Percentiles rank a stretch among this genome's conserved stretches.
Evolutionary conservation across 345 rosid species (phyloP).

Genomic region (Erucastrum elatum): DNA sequence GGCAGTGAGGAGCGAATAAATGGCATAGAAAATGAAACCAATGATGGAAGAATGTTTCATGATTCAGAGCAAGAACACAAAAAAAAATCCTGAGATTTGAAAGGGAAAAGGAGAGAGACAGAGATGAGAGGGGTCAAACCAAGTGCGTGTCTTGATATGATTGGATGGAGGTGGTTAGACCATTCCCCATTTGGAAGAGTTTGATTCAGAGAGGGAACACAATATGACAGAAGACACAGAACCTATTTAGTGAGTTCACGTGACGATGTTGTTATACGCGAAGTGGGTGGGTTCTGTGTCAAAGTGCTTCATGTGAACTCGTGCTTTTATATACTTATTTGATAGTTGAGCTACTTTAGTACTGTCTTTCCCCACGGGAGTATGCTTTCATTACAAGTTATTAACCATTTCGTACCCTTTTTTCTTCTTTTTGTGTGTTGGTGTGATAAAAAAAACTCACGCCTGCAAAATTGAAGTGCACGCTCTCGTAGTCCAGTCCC

Average conservation of each 20-base stretch:
- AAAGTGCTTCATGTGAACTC: conserved; percentile 1
- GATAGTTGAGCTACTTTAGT: not conserved
- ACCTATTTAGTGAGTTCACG: conserved; percentile 35
- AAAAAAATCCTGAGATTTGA: conserved; percentile 6
- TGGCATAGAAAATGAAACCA: conserved; percentile 28
- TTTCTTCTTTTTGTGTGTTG: not conserved
- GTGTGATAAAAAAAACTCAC: not conserved
- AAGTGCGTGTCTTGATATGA: conserved; percentile 2
- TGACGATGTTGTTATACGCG: conserved; percentile 27
- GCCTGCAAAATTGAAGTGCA: conserved; percentile 17
- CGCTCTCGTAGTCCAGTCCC: not conserved
- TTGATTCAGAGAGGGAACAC: conserved; percentile 16
- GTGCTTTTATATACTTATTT: not conserved
- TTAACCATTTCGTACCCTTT: not conserved
- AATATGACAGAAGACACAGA: conserved; percentile 21
- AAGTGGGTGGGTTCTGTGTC: conserved; percentile 4
- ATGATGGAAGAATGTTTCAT: conserved; percentile 26
- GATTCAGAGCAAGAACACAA: conserved; percentile 22
- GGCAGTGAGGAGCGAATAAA: conserved; percentile 29
- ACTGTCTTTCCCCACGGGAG: not conserved
- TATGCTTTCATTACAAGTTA: not conserved
- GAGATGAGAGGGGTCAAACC: not conserved
- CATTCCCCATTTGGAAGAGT: conserved; percentile 18
- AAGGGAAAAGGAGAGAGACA: not conserved
- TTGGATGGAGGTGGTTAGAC: not conserved